These are phyloP conservation scores for Fraxinus albicans DNA, from an alignment of 305 asterid genomes.

Conservation along the genomic window DNA sequence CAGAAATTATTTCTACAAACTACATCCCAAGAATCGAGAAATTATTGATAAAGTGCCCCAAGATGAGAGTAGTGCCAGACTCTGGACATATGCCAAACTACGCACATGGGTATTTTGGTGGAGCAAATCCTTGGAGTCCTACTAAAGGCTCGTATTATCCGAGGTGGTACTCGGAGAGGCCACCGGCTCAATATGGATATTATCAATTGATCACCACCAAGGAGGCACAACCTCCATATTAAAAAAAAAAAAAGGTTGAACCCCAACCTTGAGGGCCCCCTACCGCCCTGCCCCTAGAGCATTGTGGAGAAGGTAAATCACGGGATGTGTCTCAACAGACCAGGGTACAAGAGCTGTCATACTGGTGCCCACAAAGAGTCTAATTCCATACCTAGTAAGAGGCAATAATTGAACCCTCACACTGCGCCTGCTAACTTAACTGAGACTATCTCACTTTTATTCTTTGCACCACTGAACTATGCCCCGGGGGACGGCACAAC, in stretches of 20 bases:
- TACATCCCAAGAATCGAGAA: constrained; percentile 16
- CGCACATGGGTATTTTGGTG: not conserved
- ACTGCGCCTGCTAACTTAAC: no score
- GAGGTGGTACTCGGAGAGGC: constrained; percentile 1
- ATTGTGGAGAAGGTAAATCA: no score
- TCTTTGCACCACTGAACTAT: no score
- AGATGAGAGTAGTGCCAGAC: not conserved
- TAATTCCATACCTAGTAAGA: no score
- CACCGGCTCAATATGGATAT: constrained; percentile 6
- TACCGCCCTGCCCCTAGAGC: no score
- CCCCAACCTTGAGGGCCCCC: no score
- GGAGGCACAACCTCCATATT: not conserved
- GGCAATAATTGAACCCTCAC: no score
- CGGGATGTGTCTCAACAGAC: no score
- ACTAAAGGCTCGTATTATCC: constrained; percentile 13
- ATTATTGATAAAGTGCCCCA: constrained; percentile 20
- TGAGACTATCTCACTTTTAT: no score
- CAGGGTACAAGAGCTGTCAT: no score
- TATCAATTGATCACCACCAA: not conserved
- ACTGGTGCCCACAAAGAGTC: no score
- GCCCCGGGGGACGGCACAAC: not conserved
- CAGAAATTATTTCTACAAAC: constrained; percentile 8
- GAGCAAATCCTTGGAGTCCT: constrained; percentile 6
- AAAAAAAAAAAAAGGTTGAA: no score
- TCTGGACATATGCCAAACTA: not conserved